These are phyloP conservation scores for Leishmania martiniquensis DNA, from an alignment of 208 protist species.

Conservation along the genomic window DNA sequence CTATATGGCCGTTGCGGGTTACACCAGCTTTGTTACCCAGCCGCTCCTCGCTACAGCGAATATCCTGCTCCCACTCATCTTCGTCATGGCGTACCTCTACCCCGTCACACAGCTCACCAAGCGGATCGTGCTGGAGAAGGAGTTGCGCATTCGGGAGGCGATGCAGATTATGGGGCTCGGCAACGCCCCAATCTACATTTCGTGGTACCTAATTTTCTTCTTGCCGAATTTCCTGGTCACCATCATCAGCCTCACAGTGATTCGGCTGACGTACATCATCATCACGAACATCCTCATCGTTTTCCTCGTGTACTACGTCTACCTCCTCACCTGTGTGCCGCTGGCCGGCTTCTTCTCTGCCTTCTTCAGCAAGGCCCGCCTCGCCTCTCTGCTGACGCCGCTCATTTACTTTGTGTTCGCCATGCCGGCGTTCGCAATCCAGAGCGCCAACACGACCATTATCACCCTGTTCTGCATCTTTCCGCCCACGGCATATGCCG, in stretches of 20 bases:
- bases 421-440: slow-evolving; percentile 39
- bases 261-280: slow-evolving; percentile 50
- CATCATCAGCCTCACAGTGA: slow-evolving; percentile 45
- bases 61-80: slow-evolving; percentile 51
- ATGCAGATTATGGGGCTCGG: slow-evolving; percentile 87
- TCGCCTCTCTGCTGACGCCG: slow-evolving; percentile 60
- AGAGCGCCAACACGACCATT: slow-evolving; percentile 26
- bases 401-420: slow-evolving; percentile 65
- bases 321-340: slow-evolving; percentile 42
- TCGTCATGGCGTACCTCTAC: slow-evolving; percentile 74
- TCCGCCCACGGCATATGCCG: slow-evolving; percentile 48
- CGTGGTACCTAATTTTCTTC: slow-evolving; percentile 40
- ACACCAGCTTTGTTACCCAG: slow-evolving; percentile 38
- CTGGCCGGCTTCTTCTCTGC: slow-evolving; percentile 48
- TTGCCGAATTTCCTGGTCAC: slow-evolving; percentile 50
- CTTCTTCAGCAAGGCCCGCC: slow-evolving; percentile 73
- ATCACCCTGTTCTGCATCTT: slow-evolving; percentile 43
- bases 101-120: slow-evolving; percentile 68
- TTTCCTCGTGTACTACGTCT: slow-evolving; percentile 64
- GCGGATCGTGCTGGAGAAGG: slow-evolving; percentile 81
- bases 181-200: slow-evolving; percentile 54
- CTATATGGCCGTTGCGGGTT: slow-evolving; percentile 39
- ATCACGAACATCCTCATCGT: slow-evolving; percentile 43
- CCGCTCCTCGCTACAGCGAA: slow-evolving; percentile 45
- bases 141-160: slow-evolving; percentile 72